Evolutionary conservation across 1,284 basidiomycete genomes (phyloP).

Genomic region (Vanrija humicola): DNA sequence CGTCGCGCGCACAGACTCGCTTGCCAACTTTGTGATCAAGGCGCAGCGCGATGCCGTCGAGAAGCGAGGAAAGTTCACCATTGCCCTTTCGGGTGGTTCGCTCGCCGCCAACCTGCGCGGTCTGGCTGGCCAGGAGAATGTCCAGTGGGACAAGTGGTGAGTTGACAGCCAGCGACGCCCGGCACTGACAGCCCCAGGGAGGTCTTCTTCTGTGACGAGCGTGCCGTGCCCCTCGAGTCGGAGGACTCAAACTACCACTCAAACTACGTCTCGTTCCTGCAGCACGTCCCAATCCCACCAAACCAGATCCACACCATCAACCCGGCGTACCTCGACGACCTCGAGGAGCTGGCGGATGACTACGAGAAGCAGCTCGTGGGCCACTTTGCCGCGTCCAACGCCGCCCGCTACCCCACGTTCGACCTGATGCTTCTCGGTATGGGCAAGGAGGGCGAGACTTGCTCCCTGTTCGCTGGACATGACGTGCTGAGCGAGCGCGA

Average conservation of each 20-base stretch:
- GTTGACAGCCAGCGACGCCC: slow-evolving; percentile 16
- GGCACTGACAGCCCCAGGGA: slow-evolving; percentile 61
- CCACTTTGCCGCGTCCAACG: slow-evolving; percentile 83
- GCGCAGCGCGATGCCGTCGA: slow-evolving; percentile 89
- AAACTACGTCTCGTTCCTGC: slow-evolving; percentile 73
- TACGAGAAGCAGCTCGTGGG: slow-evolving; percentile 90
- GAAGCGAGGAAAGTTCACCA: slow-evolving; percentile 85
- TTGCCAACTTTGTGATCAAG: slow-evolving; percentile 83
- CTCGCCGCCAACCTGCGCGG: slow-evolving; percentile 79
- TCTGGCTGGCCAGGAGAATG: slow-evolving; percentile 66
- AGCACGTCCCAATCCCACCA: slow-evolving; percentile 70
- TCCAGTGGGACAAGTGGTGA: slow-evolving; percentile 68
- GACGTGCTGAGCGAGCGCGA: slow-evolving; percentile 76
- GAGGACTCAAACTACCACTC: slow-evolving; percentile 89
- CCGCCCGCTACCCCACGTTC: slow-evolving; percentile 89
- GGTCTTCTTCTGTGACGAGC: slow-evolving; percentile 96
- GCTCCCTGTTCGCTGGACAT: slow-evolving; percentile 91
- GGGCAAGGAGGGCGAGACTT: slow-evolving; percentile 95
- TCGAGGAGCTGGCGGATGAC: slow-evolving; percentile 83
- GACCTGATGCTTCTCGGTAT: slow-evolving; percentile 91
- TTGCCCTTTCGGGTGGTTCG: slow-evolving; percentile 92
- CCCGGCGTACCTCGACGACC: slow-evolving; percentile 58
- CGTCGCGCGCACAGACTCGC: slow-evolving; percentile 49
- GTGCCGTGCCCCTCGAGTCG: slow-evolving; percentile 87
- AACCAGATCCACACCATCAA: slow-evolving; percentile 87